These are phyloP conservation scores for Linnemannia schmuckeri DNA, from an alignment of 192 early-diverging fungal species.

Conservation along the genomic window DNA sequence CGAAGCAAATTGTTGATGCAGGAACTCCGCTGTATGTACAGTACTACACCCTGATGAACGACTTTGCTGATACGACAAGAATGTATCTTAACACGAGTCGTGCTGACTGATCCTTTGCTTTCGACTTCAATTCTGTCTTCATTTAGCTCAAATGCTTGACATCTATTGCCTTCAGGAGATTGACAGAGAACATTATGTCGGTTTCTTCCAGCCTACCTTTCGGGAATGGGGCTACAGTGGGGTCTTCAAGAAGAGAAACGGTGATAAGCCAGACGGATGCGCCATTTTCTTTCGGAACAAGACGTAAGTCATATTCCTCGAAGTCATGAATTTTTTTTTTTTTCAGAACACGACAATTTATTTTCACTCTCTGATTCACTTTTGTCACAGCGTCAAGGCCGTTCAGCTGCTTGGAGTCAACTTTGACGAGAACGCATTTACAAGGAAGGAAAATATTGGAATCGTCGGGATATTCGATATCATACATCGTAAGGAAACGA, in stretches of 20 bases:
- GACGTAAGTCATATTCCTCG: conserved; percentile 10
- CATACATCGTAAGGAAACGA: conserved; percentile 20
- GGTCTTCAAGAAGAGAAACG: conserved; percentile 27
- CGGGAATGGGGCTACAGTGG: conserved; percentile 20
- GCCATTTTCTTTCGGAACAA: conserved; percentile 35
- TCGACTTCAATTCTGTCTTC: not conserved
- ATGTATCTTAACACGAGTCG: not conserved
- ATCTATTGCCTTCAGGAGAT: conserved; percentile 52
- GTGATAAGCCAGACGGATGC: conserved; percentile 37
- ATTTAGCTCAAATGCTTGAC: conserved; percentile 26
- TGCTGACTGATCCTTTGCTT: not conserved
- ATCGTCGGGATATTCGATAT: conserved; percentile 47
- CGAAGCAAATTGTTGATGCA: conserved; percentile 2
- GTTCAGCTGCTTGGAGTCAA: conserved; percentile 12
- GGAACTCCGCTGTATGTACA: conserved; percentile 31
- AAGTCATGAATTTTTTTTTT: not conserved
- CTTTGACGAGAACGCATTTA: conserved; percentile 10
- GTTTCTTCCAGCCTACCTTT: conserved; percentile 5
- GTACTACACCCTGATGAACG: not conserved
- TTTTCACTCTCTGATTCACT: not conserved
- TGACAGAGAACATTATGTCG: conserved; percentile 14
- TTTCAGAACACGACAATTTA: not conserved
- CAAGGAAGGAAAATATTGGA: conserved; percentile 35
- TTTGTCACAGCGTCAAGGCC: not conserved
- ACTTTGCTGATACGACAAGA: not conserved